phyloP scores from a whole-genome alignment of 1,284 basidiomycete species.

The Rhodotorula mucilaginosa region DNA sequence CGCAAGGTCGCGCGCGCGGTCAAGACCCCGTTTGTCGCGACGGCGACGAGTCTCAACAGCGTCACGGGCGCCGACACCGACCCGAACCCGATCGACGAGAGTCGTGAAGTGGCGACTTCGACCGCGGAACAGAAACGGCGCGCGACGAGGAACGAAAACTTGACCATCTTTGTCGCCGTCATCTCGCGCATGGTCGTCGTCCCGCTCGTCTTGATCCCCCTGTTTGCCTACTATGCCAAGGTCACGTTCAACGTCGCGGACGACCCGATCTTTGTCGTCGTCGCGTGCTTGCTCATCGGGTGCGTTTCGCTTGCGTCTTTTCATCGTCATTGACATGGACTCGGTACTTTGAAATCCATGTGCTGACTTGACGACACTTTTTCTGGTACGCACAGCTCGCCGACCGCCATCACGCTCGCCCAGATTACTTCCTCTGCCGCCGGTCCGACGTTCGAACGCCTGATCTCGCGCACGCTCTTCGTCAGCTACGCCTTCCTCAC shows the following conservation, averaged over 20 bases:
- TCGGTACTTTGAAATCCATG: background rate
- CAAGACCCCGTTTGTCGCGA: constrained; percentile 3
- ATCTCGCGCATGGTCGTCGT: constrained; percentile 48
- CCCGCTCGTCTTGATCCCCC: constrained; percentile 48
- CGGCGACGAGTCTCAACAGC: background rate
- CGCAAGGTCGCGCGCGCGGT: constrained; percentile 6
- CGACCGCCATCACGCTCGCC: constrained; percentile 44
- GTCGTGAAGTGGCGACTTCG: too few relatives aligned
- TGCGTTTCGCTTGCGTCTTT: background rate
- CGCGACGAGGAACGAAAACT: constrained; percentile 13
- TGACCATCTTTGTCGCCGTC: constrained; percentile 47
- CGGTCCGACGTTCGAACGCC: constrained; percentile 27
- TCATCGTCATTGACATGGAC: background rate
- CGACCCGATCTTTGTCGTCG: constrained; percentile 42
- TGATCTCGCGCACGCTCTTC: constrained; percentile 44
- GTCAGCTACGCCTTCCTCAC: constrained; percentile 46
- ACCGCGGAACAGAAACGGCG: background rate
- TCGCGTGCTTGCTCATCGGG: constrained; percentile 43
- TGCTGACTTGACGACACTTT: background rate
- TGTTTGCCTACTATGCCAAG: constrained; percentile 43
- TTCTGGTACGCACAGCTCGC: constrained; percentile 14
- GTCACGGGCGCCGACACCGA: background rate
- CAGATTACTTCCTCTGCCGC: constrained; percentile 38
- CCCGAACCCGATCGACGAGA: background rate
- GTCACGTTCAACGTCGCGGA: constrained; percentile 42